Evolutionary conservation across 2,329 filamentous ascomycete species (phyloP).

Genomic region (Aspergillus eucalypticola): DNA sequence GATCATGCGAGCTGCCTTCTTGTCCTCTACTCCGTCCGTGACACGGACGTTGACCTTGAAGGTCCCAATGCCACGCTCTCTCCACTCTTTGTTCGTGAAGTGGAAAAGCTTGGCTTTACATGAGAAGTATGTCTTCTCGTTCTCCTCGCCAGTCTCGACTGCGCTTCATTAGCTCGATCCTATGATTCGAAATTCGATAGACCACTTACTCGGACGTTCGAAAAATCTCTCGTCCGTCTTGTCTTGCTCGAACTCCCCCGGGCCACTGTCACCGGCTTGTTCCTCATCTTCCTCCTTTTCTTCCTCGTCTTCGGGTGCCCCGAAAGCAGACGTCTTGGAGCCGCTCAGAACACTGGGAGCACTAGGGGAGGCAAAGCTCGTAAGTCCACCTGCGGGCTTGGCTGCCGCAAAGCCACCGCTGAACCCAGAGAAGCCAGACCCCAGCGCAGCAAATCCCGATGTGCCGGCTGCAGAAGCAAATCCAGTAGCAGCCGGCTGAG

Average conservation of each 20-base stretch:
- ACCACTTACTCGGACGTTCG: constrained; percentile 65
- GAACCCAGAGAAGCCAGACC: constrained; percentile 40
- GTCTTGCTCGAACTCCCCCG: constrained; percentile 52
- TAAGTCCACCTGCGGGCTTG: constrained; percentile 51
- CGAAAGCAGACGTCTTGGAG: constrained; percentile 65
- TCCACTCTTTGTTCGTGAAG: constrained; percentile 76
- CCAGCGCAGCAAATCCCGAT: constrained; percentile 42
- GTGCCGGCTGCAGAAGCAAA: constrained; percentile 34
- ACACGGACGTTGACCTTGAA: constrained; percentile 79
- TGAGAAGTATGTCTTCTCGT: constrained; percentile 72
- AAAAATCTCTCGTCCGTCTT: constrained; percentile 53
- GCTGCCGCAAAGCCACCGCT: constrained; percentile 53
- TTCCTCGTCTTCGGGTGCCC: constrained; percentile 63
- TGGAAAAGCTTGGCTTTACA: constrained; percentile 83
- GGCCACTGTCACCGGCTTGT: constrained; percentile 48
- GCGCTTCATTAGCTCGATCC: constrained; percentile 29
- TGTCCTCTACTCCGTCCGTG: constrained; percentile 55
- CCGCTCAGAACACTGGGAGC: constrained; percentile 48
- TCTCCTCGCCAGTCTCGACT: constrained; percentile 87
- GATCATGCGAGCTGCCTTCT: constrained; percentile 67
- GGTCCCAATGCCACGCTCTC: constrained; percentile 81
- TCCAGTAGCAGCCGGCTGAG: constrained; percentile 28
- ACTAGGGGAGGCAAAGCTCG: constrained; percentile 68
- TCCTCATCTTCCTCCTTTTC: constrained; percentile 53
- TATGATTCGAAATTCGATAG: not conserved